phyloP scores from a whole-genome alignment of 2,329 filamentous ascomycete genomes.

The Epicoccum nigrum region DNA sequence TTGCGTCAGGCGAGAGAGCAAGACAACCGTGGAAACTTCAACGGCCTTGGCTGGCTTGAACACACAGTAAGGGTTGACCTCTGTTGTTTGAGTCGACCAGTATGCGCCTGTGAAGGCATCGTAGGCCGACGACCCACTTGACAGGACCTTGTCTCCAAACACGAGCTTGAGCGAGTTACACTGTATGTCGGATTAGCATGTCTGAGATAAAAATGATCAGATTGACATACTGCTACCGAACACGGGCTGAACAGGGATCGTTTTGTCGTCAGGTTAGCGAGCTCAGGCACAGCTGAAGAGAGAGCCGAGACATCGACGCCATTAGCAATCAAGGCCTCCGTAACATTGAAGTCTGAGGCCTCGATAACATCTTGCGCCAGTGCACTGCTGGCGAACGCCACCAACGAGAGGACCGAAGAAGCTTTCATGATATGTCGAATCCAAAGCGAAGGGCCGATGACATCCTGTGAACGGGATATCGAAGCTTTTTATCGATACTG shows the following conservation, averaged over 20 bases:
- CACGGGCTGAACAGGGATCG: background rate
- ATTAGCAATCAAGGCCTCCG: conserved; percentile 12
- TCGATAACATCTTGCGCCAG: conserved; percentile 9
- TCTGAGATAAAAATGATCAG: background rate
- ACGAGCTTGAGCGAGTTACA: conserved; percentile 28
- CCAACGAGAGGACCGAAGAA: background rate
- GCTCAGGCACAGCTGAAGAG: conserved; percentile 14
- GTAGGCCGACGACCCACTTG: conserved; percentile 21
- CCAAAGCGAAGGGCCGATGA: background rate
- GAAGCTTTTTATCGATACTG: background rate
- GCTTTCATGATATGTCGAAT: background rate
- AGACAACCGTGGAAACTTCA: conserved; percentile 27
- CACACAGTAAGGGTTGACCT: conserved; percentile 30
- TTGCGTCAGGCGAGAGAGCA: conserved; percentile 27
- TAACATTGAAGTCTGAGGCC: conserved; percentile 17
- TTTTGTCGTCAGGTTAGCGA: background rate
- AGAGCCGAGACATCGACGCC: conserved; percentile 19
- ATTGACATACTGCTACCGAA: background rate
- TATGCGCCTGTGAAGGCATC: conserved; percentile 24
- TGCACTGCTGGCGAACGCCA: background rate
- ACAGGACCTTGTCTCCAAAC: conserved; percentile 26
- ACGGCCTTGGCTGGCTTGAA: conserved; percentile 29
- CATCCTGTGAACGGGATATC: background rate
- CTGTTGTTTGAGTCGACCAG: conserved; percentile 34
- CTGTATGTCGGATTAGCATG: conserved; percentile 7